A percentile compares a stretch with the other conserved stretches of the same genome.
Evolutionary conservation across 495 filamentous ascomycete species (phyloP).

Genomic region (Penicillium pulvis): DNA sequence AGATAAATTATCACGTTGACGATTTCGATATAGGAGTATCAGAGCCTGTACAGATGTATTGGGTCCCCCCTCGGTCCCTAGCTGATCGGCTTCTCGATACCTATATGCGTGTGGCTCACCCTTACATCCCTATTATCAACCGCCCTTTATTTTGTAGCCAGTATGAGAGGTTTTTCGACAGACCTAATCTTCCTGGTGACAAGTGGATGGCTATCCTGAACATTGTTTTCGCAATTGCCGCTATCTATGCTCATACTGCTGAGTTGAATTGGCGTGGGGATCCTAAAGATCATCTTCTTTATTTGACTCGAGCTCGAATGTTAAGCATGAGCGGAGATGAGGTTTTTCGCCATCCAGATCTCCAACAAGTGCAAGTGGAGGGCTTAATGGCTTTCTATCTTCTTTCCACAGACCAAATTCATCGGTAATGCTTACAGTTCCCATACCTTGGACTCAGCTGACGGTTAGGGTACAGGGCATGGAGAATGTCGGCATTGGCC

Average conservation of each 20-base stretch:
- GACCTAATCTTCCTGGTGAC: neutral
- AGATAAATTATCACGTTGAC: too few species aligned
- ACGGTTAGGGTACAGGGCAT: neutral
- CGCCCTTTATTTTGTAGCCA: neutral
- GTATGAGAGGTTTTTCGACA: neutral
- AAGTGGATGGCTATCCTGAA: neutral
- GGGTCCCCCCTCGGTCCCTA: neutral
- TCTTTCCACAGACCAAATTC: conserved; percentile 61
- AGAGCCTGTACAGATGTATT: too few species aligned
- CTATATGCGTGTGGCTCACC: neutral
- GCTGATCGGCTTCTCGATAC: neutral
- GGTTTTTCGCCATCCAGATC: conserved; percentile 57
- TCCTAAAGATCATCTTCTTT: too few species aligned
- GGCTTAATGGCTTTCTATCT: conserved; percentile 64
- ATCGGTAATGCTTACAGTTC: conserved; percentile 40
- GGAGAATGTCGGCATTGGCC: neutral
- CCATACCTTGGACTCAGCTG: neutral
- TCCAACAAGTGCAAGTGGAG: conserved; percentile 62
- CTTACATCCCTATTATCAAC: neutral
- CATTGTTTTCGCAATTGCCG: neutral
- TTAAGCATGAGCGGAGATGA: conserved; percentile 26
- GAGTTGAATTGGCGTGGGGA: neutral
- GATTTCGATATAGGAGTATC: too few species aligned
- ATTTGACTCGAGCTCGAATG: neutral
- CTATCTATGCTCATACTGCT: neutral